phyloP scores from a whole-genome alignment of 2,329 filamentous ascomycete genomes.

The Chrysoporthe austroafricana region DNA sequence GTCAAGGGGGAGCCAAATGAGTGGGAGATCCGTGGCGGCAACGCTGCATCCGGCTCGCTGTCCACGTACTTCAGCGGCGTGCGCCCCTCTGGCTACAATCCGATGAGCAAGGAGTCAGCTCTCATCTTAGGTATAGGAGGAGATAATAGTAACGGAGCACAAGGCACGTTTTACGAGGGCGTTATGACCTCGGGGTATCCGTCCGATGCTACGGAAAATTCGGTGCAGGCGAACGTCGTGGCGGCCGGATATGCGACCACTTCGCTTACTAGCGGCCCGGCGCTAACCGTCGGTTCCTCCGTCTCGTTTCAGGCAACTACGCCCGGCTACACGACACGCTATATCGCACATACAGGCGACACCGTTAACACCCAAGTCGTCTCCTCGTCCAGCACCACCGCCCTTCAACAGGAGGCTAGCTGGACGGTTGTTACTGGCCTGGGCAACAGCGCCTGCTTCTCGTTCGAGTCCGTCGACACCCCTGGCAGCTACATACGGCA shows the following conservation, averaged over 20 bases:
- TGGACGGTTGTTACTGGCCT: constrained; percentile 60
- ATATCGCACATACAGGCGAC: constrained; percentile 54
- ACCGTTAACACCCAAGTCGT: constrained; percentile 60
- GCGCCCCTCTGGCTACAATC: constrained; percentile 63
- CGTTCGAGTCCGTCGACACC: constrained; percentile 63
- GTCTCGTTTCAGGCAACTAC: constrained; percentile 58
- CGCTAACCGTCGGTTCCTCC: constrained; percentile 51
- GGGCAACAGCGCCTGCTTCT: constrained; percentile 59
- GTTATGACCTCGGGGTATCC: constrained; percentile 67
- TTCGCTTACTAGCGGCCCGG: constrained; percentile 51
- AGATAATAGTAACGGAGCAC: constrained; percentile 62
- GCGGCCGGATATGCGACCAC: constrained; percentile 58
- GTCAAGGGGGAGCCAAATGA: constrained; percentile 60
- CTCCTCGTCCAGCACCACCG: constrained; percentile 51
- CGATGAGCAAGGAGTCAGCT: constrained; percentile 67
- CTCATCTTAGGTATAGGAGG: constrained; percentile 74
- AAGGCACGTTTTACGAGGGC: constrained; percentile 69
- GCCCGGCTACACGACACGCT: constrained; percentile 55
- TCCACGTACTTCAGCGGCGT: constrained; percentile 63
- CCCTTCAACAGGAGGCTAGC: constrained; percentile 55
- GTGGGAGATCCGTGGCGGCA: constrained; percentile 64
- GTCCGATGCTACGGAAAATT: constrained; percentile 59
- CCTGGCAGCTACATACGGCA: constrained; percentile 64
- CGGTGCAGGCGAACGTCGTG: constrained; percentile 63
- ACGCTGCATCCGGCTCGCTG: constrained; percentile 57